A percentile compares a stretch with the other conserved stretches of the same genome.
Evolutionary conservation across 768 basidiomycete genomes (phyloP).

Genomic region (Suillus spraguei): DNA sequence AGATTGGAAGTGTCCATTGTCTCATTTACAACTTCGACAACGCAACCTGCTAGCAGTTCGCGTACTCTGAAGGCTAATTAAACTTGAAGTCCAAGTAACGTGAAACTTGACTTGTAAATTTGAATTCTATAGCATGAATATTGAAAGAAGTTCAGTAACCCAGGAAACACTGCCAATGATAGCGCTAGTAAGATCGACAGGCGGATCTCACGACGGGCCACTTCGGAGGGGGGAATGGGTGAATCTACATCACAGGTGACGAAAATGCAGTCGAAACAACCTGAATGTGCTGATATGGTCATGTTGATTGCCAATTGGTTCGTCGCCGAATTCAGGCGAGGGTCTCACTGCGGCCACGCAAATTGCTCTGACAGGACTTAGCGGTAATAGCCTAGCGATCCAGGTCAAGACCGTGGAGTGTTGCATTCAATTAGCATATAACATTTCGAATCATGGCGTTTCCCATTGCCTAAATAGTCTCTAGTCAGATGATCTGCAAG

Average conservation of each 20-base stretch:
- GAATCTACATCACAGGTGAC: background rate
- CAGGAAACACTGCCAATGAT: background rate
- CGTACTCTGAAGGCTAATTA: too few species aligned
- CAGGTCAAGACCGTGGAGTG: background rate
- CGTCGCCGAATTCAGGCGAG: background rate
- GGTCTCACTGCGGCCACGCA: background rate
- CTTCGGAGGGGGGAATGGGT: background rate
- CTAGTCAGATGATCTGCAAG: background rate
- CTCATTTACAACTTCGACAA: background rate
- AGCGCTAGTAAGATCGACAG: background rate
- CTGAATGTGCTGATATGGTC: background rate
- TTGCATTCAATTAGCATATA: background rate
- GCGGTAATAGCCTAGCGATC: background rate
- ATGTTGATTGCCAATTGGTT: background rate
- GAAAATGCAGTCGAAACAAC: background rate
- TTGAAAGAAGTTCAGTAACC: background rate
- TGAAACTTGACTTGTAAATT: background rate
- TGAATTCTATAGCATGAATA: background rate
- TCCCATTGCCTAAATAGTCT: background rate
- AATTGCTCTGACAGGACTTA: background rate
- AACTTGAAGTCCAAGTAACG: too few species aligned
- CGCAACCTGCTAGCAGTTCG: background rate
- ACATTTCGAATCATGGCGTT: background rate
- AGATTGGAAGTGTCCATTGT: background rate
- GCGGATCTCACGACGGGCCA: background rate